phyloP scores from a whole-genome alignment of 2,329 filamentous ascomycete species.

The Colletotrichum musicola region DNA sequence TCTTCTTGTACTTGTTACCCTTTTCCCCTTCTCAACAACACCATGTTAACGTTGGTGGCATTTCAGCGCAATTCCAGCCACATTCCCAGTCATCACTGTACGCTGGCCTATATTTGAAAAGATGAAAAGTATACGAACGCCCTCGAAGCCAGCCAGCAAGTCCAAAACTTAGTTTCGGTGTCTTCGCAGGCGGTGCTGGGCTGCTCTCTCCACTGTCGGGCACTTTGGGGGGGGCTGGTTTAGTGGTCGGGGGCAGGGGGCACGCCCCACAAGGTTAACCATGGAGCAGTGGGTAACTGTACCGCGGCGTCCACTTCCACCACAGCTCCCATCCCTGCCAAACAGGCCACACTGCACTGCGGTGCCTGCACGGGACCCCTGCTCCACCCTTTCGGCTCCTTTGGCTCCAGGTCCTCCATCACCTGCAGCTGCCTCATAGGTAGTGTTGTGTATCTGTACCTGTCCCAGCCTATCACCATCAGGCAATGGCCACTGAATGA shows the following conservation, averaged over 20 bases:
- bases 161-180: too few species aligned
- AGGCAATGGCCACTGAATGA: constrained; percentile 7
- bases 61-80: too few species aligned
- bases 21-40: too few species aligned
- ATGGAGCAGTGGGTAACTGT: not conserved
- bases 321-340: constrained; percentile 17
- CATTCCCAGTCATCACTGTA: too few species aligned
- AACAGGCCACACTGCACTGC: constrained; percentile 4
- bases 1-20: not conserved
- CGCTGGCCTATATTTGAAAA: too few species aligned
- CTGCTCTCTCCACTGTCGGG: constrained; percentile 28
- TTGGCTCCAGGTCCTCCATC: not conserved
- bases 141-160: too few species aligned
- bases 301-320: not conserved
- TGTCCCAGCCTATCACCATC: constrained; percentile 20
- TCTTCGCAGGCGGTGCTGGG: constrained; percentile 14
- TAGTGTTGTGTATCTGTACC: not conserved
- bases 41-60: too few species aligned
- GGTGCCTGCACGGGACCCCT: constrained; percentile 26
- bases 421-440: constrained; percentile 1
- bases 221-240: constrained; percentile 17
- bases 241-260: not conserved
- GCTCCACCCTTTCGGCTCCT: constrained; percentile 16
- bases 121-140: too few species aligned
- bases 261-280: constrained; percentile 26